Base-by-base conservation (phyloP, 106 monocot genomes). In the Dendrobium huoshanense region DNA sequence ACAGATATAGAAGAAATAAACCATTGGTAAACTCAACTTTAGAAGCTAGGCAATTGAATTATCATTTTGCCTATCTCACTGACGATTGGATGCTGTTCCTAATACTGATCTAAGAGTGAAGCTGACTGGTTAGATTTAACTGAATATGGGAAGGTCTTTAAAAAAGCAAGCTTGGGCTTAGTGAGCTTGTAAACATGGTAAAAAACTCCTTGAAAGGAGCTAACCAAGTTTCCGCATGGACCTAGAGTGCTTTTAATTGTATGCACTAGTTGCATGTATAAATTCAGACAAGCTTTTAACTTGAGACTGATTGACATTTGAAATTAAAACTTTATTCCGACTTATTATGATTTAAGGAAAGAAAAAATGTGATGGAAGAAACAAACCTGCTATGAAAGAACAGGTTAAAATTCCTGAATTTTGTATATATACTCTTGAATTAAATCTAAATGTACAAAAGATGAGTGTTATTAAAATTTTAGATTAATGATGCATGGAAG, bases 1-100 rank as follows among this genome's bases (percentile, higher is more conserved):
- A 37, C 37, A 17, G 5, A 70, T 70, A 37, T 70, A 33, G 70
- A 33, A 16, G 29, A 70, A 70, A 40, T 9, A 70, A 70, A 31
- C 70, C 70, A 37, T 70, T 70, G 70, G 70, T 33, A 70, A 70
- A 70, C 68, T 70, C 4, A 61, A 61, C 54, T 25, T n/a, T 64
- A 24, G 24, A 67, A 67, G 67, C 8, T 29, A 10, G 9, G 9
- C 27, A 67, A 24, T 67, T 24, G 25, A 29, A 67, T 19, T 67
- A 7, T 25, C 67, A 29, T 67, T 56, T 67, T 27, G 67, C 27
- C 0, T 29, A 67, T 67, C 67, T 67, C 67, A 67, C 25, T 25
- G 67, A 67, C 10, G 67, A 67, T 9, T 67, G 58, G 45, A 58
- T 24, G 67, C 27, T 67, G 24, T 31, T 67, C 25, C 27, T 67